Base-by-base conservation (phyloP, 2,329 filamentous ascomycete species). In the Penicillium polonicum region DNA sequence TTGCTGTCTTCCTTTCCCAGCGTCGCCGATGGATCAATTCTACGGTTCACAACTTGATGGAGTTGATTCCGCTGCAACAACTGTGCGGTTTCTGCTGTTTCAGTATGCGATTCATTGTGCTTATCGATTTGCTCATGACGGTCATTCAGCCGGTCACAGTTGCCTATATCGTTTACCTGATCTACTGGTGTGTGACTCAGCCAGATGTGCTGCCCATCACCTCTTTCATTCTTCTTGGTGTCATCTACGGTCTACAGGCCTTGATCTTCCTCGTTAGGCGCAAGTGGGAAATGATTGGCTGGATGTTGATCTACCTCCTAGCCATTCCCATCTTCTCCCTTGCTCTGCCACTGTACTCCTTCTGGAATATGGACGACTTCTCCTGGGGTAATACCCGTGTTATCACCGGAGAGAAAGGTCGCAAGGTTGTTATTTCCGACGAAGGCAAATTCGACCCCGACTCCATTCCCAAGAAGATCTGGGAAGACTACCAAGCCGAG, bases 321-420 rank as follows among this genome's bases (percentile, higher is more conserved):
- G 93, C 94, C 54, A 89, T 96, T 60, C 93, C 93, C 0, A 85
- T 99, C 63, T 99, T 96, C 82, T 88, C 90, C 43, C 91, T 96
- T 62, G 92, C 85, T 58, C 83, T 99, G 44, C 94, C 94, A 0
- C 79, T 99, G 29, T 97, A 97, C 75, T 84, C 93, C 49, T 99
- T 99, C 84, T 99, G 94, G 94, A 85, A 97, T 79, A 97, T 97
- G 94, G 94, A 99, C 76, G 94, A 99, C 78, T 99, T 99, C 85
- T 90, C 89, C 69, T 99, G 94, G 94, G 94, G 94, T 78, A 99
- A 97, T 78, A 99, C 94, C 41, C 93, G 94, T 86, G 86, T 99
- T 57, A 92, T 99, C 63, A 94, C 90, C 8, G 94, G 94, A 73
- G 94, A 99, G 74, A 88, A 88, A 75, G 94, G 94, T 63, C 88